Evolutionary conservation across 2,329 filamentous ascomycete genomes (phyloP).

Genomic region (Trichoderma endophyticum): DNA sequence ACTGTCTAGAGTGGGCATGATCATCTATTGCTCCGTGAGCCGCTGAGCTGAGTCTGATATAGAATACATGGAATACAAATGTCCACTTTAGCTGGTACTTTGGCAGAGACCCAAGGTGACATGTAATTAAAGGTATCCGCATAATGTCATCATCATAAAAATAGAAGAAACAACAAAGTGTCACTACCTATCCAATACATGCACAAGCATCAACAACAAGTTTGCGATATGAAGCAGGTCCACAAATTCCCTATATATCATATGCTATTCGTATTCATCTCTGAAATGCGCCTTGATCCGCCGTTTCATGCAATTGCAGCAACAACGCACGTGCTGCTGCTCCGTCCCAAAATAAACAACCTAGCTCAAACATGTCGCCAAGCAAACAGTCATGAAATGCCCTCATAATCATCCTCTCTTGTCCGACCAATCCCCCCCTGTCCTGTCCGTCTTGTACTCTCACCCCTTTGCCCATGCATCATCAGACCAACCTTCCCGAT

Average conservation of each 20-base stretch:
- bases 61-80: not conserved
- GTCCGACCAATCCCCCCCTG: not conserved
- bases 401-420: not conserved
- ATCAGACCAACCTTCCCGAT: not conserved
- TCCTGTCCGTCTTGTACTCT: not conserved
- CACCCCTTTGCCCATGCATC: conserved; percentile 5
- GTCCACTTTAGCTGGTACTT: not conserved
- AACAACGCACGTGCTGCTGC: not conserved
- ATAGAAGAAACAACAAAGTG: not conserved
- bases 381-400: not conserved
- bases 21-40: not conserved
- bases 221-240: not conserved
- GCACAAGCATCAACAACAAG: not conserved
- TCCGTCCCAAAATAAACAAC: not conserved
- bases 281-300: not conserved
- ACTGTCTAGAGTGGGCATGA: not conserved
- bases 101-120: not conserved
- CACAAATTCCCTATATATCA: conserved; percentile 2
- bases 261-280: not conserved
- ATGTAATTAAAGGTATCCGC: not conserved
- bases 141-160: not conserved
- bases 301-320: conserved; percentile 11
- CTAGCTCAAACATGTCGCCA: not conserved
- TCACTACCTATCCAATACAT: not conserved
- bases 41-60: not conserved